A percentile compares a stretch with the other conserved stretches of the same genome.
Evolutionary conservation across 2,329 filamentous ascomycete genomes (phyloP).

Genomic region (Colletotrichum tabaci): DNA sequence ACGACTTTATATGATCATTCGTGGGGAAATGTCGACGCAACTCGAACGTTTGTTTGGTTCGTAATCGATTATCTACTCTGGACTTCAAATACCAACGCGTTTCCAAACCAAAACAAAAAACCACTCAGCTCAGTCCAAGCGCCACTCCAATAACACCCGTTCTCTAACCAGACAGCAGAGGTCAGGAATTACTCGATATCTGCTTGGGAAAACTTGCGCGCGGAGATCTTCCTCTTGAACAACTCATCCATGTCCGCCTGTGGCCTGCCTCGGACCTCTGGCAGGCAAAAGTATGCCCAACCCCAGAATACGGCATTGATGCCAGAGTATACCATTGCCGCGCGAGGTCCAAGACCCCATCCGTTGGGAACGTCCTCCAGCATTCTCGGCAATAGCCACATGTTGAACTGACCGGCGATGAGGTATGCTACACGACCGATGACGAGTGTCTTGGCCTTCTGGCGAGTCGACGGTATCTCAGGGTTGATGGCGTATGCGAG

Average conservation of each 20-base stretch:
- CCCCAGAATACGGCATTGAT: constrained; percentile 34
- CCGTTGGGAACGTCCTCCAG: constrained; percentile 42
- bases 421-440: constrained; percentile 43
- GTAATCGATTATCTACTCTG: neutral
- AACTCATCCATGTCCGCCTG: constrained; percentile 45
- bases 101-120: neutral
- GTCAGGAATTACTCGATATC: constrained; percentile 1
- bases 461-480: constrained; percentile 50
- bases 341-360: constrained; percentile 43
- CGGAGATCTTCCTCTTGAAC: constrained; percentile 46
- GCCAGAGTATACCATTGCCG: constrained; percentile 44
- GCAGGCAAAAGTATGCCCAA: constrained; percentile 46
- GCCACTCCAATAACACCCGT: neutral
- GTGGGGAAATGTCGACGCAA: neutral
- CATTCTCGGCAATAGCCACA: constrained; percentile 44
- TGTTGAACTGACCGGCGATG: constrained; percentile 42
- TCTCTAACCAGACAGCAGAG: no score
- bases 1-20: neutral
- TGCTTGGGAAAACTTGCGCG: constrained; percentile 40
- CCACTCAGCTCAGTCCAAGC: neutral
- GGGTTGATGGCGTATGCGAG: constrained; percentile 59
- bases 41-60: neutral
- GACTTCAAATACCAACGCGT: neutral
- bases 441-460: constrained; percentile 45
- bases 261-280: constrained; percentile 46